phyloP scores from a whole-genome alignment of 768 basidiomycete species.

The Agrocybe praecox region DNA sequence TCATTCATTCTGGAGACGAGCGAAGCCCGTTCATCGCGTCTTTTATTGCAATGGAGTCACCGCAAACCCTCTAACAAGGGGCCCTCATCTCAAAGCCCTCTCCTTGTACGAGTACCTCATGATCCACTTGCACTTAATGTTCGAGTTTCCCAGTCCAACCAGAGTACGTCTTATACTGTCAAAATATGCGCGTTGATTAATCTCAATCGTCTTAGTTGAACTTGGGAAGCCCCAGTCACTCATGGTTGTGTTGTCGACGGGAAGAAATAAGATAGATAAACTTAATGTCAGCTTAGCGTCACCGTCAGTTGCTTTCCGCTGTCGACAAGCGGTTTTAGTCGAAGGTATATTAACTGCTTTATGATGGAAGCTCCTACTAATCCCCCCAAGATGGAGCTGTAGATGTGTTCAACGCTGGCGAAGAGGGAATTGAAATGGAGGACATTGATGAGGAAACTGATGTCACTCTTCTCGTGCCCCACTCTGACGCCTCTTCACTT shows the following conservation, averaged over 20 bases:
- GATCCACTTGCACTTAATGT: conserved; percentile 68
- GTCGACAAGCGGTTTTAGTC: conserved; percentile 41
- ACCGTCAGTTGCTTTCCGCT: conserved; percentile 55
- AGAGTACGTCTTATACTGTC: conserved; percentile 29
- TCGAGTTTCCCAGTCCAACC: conserved; percentile 58
- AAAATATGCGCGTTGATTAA: neutral
- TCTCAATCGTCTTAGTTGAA: conserved; percentile 48
- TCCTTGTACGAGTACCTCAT: conserved; percentile 59
- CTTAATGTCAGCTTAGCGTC: conserved; percentile 57
- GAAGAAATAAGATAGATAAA: conserved; percentile 65
- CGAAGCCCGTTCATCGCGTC: conserved; percentile 63
- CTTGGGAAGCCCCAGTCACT: conserved; percentile 61
- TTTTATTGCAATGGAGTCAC: conserved; percentile 69
- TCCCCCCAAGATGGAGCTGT: conserved; percentile 11
- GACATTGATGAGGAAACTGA: conserved; percentile 49
- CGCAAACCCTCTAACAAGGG: conserved; percentile 39
- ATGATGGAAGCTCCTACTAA: neutral
- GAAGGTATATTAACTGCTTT: conserved; percentile 27
- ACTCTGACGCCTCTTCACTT: conserved; percentile 65
- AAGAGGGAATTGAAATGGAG: conserved; percentile 45
- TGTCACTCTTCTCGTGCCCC: conserved; percentile 59
- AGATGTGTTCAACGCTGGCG: conserved; percentile 35
- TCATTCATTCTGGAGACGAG: conserved; percentile 68
- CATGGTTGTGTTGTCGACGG: conserved; percentile 60
- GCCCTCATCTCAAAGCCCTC: conserved; percentile 27